Base-by-base conservation (phyloP, 148 eudicot genomes). In the Silene conica region DNA sequence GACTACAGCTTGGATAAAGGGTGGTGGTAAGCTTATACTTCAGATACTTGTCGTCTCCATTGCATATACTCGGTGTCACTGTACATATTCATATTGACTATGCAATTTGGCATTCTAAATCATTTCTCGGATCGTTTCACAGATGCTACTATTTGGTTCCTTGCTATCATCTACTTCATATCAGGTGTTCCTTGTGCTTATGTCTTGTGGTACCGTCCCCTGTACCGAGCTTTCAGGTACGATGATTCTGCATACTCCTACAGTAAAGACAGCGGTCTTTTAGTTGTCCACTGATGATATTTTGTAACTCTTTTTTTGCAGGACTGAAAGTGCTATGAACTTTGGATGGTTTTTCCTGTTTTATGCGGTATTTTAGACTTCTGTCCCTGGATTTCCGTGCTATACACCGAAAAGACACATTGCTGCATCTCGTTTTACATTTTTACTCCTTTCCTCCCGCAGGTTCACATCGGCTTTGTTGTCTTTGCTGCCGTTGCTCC, bases 71-170 rank as follows among this genome's bases (percentile, higher is more conserved):
- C n/a, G n/a, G n/a, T n/a, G n/a, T n/a, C n/a, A n/a, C n/a, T n/a
- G n/a, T n/a, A 13, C 41, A 69, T 22, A 21, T 41, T 70, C 1
- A 6, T 34, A 54, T 23, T 58, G n/a, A 46, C 46, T 22, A 7
- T 28, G 5, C 7, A 38, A 28, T 73, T 60, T 19, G 48, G 31
- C 25, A 38, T 13, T 54, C 10, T 22, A 23, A 50, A 13, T 69
- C 19, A 23, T 41, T 19, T 65, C 4, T 0, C 14, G 14, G 8
- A 12, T 50, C 16, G 43, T 76, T 23, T 79, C 75, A 55, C 77
- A 95, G 98, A 80, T 80, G 84, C 83, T 6, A 89, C 85, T 77
- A 88, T 89, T 69, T 94, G 98, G 98, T 89, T 91, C 80, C 98
- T 94, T 77, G 86, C 98, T 20, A 77, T 94, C 56, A 94, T 91